These are phyloP conservation scores for Diaporthe citrichinensis DNA, from an alignment of 2,329 filamentous ascomycete genomes.

Conservation along the genomic window DNA sequence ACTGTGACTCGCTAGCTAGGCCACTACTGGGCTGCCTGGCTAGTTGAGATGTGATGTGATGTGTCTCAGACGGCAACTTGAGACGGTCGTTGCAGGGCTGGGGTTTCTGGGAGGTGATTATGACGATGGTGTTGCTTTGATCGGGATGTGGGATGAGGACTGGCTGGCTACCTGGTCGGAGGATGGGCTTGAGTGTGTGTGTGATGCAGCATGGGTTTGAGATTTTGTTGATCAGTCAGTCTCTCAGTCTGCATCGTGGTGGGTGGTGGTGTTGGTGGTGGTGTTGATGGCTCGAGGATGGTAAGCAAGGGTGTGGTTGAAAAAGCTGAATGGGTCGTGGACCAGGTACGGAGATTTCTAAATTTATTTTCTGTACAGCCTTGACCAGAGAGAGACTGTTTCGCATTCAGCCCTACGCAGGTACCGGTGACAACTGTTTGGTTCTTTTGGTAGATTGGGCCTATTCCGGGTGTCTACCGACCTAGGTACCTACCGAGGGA, in stretches of 20 bases:
- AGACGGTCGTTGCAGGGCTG: constrained; percentile 4
- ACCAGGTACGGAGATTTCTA: too few relatives aligned
- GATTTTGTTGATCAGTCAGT: not conserved
- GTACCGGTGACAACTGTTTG: not conserved
- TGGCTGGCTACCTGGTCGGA: not conserved
- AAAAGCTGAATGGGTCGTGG: too few relatives aligned
- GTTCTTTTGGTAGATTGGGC: not conserved
- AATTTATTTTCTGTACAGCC: not conserved
- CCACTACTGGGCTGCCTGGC: not conserved
- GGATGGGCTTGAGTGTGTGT: not conserved
- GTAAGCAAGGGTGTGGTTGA: too few relatives aligned
- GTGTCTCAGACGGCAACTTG: not conserved
- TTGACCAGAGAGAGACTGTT: not conserved
- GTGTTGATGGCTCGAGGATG: too few relatives aligned
- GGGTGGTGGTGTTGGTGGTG: not conserved
- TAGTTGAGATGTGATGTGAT: not conserved
- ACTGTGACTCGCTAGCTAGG: not conserved
- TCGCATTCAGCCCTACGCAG: not conserved
- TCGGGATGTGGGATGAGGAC: not conserved
- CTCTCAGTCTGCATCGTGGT: too few relatives aligned
- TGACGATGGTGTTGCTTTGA: not conserved
- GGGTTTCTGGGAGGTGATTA: not conserved
- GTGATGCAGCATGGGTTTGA: not conserved
- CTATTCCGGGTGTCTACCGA: not conserved
- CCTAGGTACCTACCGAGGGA: too few relatives aligned